phyloP scores from a whole-genome alignment of 164 flowering plant species.

The Echeveria elegans region DNA sequence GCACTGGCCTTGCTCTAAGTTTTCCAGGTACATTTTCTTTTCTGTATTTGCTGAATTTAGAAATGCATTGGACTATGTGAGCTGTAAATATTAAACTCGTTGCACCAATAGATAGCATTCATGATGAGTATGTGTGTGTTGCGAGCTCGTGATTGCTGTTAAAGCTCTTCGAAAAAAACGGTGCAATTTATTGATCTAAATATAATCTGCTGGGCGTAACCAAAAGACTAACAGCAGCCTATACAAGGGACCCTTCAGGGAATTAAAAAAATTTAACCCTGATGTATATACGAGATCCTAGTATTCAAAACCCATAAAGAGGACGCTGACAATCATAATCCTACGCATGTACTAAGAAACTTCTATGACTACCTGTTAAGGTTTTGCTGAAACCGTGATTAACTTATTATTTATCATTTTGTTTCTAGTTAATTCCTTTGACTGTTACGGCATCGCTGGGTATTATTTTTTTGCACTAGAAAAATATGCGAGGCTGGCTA shows the following conservation, averaged over 20 bases:
- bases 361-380: neutral
- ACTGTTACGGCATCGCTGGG: too few species aligned
- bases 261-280: neutral
- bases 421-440: too few species aligned
- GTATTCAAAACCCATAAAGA: neutral
- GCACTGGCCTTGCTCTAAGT: conserved; percentile 92
- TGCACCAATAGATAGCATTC: neutral
- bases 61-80: neutral
- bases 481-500: neutral
- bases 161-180: neutral
- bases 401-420: neutral
- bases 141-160: neutral
- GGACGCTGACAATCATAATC: neutral
- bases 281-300: neutral
- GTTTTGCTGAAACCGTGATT: neutral
- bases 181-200: neutral
- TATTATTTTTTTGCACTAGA: neutral
- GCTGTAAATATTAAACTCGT: neutral
- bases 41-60: neutral
- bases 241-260: neutral
- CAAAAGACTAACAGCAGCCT: neutral
- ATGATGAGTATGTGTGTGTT: neutral
- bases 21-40: conserved; percentile 55
- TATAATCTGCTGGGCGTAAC: neutral
- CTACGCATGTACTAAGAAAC: neutral